Evolutionary conservation across 345 rosid species (phyloP).

Genomic region (Physaria fendleri): DNA sequence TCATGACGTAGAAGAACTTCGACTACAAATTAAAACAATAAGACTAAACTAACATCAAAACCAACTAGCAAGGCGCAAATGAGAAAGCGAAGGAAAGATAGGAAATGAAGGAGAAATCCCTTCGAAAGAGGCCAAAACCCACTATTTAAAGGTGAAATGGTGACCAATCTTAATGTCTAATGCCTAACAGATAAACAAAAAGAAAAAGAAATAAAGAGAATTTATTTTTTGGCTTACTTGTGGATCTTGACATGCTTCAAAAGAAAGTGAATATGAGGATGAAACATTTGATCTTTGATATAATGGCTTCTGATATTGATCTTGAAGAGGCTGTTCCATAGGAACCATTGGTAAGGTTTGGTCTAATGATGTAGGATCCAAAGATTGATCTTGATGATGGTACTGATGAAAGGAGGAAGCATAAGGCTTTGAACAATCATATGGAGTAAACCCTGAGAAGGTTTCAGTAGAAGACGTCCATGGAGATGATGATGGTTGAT

Average conservation of each 20-base stretch:
- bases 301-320: constrained; percentile 15
- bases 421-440: constrained; percentile 25
- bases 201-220: background rate
- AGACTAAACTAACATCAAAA: too few relatives aligned
- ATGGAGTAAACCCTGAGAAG: constrained; percentile 11
- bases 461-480: constrained; percentile 20
- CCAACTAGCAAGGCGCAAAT: too few relatives aligned
- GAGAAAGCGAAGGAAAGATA: too few relatives aligned
- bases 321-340: constrained; percentile 16
- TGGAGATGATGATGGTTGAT: constrained; percentile 22
- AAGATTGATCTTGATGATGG: constrained; percentile 23
- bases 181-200: too few relatives aligned
- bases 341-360: constrained; percentile 5
- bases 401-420: constrained; percentile 15
- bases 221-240: constrained; percentile 31
- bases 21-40: too few relatives aligned
- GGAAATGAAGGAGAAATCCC: too few relatives aligned
- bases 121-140: too few relatives aligned
- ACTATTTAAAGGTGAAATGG: too few relatives aligned
- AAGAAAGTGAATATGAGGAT: constrained; percentile 32
- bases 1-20: too few relatives aligned
- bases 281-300: constrained; percentile 22
- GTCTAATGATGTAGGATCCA: constrained; percentile 8
- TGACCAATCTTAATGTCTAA: too few relatives aligned
- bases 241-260: constrained; percentile 39